Percentiles rank a stretch among this genome's conserved stretches.
phyloP scores from a whole-genome alignment of 1,139 yeast genomes.

The Eremothecium sinecaudum region DNA sequence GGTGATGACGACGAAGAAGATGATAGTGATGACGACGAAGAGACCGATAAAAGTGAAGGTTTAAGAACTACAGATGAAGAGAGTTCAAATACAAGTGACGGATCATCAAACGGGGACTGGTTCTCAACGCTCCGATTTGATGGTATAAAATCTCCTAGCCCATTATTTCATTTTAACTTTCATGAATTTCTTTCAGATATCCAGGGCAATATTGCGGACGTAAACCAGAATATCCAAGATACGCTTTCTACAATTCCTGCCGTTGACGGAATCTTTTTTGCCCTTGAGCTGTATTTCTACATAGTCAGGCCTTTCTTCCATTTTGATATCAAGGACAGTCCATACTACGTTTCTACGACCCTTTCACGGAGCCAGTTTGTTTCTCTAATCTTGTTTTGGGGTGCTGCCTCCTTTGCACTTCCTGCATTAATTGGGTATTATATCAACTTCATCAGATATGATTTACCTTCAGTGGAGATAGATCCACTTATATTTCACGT shows the following conservation, averaged over 20 bases:
- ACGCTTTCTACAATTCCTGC: conserved; percentile 23
- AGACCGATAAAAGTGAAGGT: conserved; percentile 7
- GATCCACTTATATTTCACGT: conserved; percentile 28
- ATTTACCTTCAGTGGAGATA: conserved; percentile 18
- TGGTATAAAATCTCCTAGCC: conserved; percentile 8
- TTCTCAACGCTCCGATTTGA: conserved; percentile 11
- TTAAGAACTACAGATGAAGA: conserved; percentile 9
- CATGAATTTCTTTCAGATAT: conserved; percentile 21
- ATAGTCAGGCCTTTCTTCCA: conserved; percentile 8
- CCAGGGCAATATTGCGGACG: conserved; percentile 13
- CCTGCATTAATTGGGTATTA: conserved; percentile 25
- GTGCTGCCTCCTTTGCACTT: conserved; percentile 12
- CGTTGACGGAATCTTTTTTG: conserved; percentile 17
- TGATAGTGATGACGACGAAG: conserved; percentile 8
- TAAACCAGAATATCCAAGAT: conserved; percentile 26
- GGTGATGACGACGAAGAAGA: conserved; percentile 7
- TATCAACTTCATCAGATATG: conserved; percentile 28
- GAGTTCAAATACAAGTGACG: no score
- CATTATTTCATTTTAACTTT: conserved; percentile 18
- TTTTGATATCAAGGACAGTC: conserved; percentile 3
- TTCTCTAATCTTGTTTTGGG: conserved; percentile 17
- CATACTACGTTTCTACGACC: conserved; percentile 7
- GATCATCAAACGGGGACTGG: conserved; percentile 8
- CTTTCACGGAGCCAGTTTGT: conserved; percentile 10
- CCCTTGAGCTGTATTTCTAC: conserved; percentile 19